phyloP scores from a whole-genome alignment of 1,139 yeast genomes.

The Zygosaccharomyces sapae region DNA sequence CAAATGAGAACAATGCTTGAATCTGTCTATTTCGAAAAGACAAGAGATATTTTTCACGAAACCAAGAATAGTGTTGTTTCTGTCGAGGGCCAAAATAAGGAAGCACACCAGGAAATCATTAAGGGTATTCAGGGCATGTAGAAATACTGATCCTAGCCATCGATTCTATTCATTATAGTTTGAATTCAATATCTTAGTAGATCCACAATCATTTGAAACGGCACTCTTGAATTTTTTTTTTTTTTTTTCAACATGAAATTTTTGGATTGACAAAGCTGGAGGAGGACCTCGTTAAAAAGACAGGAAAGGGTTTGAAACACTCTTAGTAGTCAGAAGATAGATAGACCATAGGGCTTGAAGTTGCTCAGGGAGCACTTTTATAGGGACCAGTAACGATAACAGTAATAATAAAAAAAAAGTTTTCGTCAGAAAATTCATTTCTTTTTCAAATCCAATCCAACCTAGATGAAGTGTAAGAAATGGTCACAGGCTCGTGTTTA shows the following conservation, averaged over 20 bases:
- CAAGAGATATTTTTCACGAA: conserved; percentile 61
- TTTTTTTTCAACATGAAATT: conserved; percentile 2
- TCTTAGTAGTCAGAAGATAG: not conserved
- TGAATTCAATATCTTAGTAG: conserved; percentile 1
- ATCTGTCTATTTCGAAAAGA: conserved; percentile 93
- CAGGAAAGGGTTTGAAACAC: not conserved
- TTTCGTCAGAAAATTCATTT: not conserved
- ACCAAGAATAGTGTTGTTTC: conserved; percentile 20
- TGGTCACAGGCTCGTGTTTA: conserved; percentile 80
- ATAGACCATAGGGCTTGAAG: not conserved
- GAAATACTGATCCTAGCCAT: not conserved
- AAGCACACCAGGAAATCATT: conserved; percentile 31
- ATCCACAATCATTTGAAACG: conserved; percentile 3
- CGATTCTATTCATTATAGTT: not conserved
- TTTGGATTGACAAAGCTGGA: not conserved
- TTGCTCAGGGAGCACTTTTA: not conserved
- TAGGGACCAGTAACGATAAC: not conserved
- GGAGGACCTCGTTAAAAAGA: not conserved
- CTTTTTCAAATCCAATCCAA: not conserved
- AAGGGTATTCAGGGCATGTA: conserved; percentile 33
- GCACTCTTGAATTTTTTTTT: conserved; percentile 1
- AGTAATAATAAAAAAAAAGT: not conserved
- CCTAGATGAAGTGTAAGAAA: conserved; percentile 31
- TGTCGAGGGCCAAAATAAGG: conserved; percentile 20
- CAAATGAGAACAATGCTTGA: conserved; percentile 82